These are phyloP conservation scores for Monosporozyma unispora DNA, from an alignment of 805 yeast genomes.

Conservation along the genomic window DNA sequence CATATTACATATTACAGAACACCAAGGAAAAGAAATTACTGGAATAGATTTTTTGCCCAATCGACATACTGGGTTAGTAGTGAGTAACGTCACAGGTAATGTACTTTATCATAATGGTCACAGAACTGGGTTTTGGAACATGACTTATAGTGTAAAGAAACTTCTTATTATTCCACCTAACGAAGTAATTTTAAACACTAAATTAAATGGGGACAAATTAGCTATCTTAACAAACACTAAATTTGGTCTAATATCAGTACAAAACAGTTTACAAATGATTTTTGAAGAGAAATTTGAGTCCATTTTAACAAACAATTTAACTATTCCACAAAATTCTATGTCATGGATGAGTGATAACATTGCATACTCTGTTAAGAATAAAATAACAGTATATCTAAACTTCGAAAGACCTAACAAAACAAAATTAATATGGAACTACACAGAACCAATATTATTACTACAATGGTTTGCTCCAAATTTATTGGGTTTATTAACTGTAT, in stretches of 20 bases:
- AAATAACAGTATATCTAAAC: slow-evolving; percentile 5
- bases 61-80: slow-evolving; percentile 46
- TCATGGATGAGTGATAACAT: slow-evolving; percentile 15
- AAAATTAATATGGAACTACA: background rate
- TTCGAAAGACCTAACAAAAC: background rate
- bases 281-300: background rate
- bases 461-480: slow-evolving; percentile 20
- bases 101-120: slow-evolving; percentile 57
- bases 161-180: slow-evolving; percentile 11
- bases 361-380: slow-evolving; percentile 14
- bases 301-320: background rate
- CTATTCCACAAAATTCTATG: slow-evolving; percentile 8
- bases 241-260: slow-evolving; percentile 14
- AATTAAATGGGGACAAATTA: slow-evolving; percentile 9
- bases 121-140: slow-evolving; percentile 32
- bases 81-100: slow-evolving; percentile 48
- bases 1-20: slow-evolving; percentile 28
- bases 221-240: slow-evolving; percentile 19
- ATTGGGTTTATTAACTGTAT: slow-evolving; percentile 19
- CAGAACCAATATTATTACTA: slow-evolving; percentile 16
- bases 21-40: slow-evolving; percentile 30
- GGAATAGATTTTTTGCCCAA: slow-evolving; percentile 41
- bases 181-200: slow-evolving; percentile 9
- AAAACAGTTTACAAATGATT: slow-evolving; percentile 4
- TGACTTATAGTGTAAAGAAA: slow-evolving; percentile 18